Conservation (phyloP, 768 basidiomycete species). For the Russula sp. region DNA sequence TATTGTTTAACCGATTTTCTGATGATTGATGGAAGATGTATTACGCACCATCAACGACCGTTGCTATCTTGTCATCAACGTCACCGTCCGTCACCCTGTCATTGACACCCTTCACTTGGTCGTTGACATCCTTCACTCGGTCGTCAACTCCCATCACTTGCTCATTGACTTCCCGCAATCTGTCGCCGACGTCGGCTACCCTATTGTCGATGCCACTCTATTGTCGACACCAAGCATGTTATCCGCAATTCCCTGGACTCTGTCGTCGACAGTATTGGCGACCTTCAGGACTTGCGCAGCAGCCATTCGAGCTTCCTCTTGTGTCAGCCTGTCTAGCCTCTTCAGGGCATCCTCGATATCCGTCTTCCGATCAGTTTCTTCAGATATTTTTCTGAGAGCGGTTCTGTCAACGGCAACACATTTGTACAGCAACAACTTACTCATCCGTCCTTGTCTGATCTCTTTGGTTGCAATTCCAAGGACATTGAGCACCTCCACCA, state of each 20-base stretch:
- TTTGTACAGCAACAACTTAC: background rate
- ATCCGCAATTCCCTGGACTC: background rate
- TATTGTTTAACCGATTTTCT: no score
- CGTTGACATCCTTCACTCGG: no score
- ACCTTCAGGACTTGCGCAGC: background rate
- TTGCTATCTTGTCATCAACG: no score
- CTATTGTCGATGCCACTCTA: background rate
- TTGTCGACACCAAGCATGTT: no score
- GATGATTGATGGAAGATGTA: no score
- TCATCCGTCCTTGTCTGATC: background rate
- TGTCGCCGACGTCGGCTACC: background rate
- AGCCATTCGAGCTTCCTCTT: constrained; percentile 3
- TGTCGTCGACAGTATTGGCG: background rate
- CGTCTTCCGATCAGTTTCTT: background rate
- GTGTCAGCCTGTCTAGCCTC: constrained; percentile 4
- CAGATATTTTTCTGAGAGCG: background rate
- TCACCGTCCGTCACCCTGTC: no score
- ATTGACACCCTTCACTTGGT: no score
- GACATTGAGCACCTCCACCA: background rate
- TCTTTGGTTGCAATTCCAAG: constrained; percentile 5
- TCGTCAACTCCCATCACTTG: no score
- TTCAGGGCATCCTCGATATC: background rate
- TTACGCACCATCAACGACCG: no score
- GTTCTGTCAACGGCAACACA: background rate
- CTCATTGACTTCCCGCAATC: no score